A percentile compares a stretch with the other conserved stretches of the same genome.
phyloP scores from a whole-genome alignment of 2,329 filamentous ascomycete species.

The Teratosphaeria viscida region DNA sequence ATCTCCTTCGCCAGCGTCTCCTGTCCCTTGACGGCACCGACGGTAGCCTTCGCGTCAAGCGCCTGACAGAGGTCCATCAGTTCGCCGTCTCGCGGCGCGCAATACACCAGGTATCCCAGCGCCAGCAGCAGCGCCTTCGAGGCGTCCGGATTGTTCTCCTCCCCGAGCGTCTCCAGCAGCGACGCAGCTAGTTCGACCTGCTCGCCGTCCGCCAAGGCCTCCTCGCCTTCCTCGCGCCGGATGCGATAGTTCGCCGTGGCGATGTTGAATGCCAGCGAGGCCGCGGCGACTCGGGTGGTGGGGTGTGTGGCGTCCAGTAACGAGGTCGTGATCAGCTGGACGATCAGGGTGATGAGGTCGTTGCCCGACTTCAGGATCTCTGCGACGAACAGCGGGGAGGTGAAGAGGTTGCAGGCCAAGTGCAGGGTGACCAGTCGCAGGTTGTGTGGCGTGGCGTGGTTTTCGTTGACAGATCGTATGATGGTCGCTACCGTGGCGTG shows the following conservation, averaged over 20 bases:
- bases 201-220: slow-evolving; percentile 55
- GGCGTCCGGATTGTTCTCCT: slow-evolving; percentile 49
- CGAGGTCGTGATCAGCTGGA: slow-evolving; percentile 61
- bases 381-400: slow-evolving; percentile 57
- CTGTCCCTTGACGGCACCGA: slow-evolving; percentile 36
- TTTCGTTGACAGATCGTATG: slow-evolving; percentile 43
- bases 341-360: slow-evolving; percentile 32
- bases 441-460: slow-evolving; percentile 63
- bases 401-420: slow-evolving; percentile 76
- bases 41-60: slow-evolving; percentile 60
- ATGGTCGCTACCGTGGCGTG: slow-evolving; percentile 56
- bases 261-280: slow-evolving; percentile 76
- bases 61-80: slow-evolving; percentile 68
- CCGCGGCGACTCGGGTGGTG: slow-evolving; percentile 69
- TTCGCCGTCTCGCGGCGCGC: slow-evolving; percentile 58
- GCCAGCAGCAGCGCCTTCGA: slow-evolving; percentile 67
- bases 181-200: slow-evolving; percentile 76
- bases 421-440: slow-evolving; percentile 76
- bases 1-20: slow-evolving; percentile 24
- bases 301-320: slow-evolving; percentile 67
- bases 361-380: slow-evolving; percentile 4
- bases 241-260: slow-evolving; percentile 58
- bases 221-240: slow-evolving; percentile 46
- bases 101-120: slow-evolving; percentile 66
- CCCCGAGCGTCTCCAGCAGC: slow-evolving; percentile 60